phyloP scores from a whole-genome alignment of 306 rosid species.

The Lablab purpureus region DNA sequence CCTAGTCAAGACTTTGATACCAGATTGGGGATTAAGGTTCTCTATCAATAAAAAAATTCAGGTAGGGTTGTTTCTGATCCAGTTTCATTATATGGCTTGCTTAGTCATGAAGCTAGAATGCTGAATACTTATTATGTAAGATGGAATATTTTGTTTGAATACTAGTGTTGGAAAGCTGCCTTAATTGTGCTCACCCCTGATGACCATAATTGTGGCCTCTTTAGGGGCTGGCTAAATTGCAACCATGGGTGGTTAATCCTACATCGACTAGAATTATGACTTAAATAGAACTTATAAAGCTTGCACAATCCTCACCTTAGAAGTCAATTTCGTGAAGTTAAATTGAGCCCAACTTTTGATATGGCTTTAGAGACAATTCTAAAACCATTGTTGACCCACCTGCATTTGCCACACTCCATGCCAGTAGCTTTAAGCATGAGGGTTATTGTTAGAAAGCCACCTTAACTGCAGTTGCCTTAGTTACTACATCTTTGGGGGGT shows the following conservation, averaged over 20 bases:
- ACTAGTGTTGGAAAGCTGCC: background rate
- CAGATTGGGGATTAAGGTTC: background rate
- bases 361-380: background rate
- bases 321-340: background rate
- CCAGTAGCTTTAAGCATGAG: background rate
- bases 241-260: background rate
- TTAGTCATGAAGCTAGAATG: background rate
- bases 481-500: background rate
- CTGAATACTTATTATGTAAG: background rate
- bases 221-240: background rate
- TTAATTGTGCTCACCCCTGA: background rate
- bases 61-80: background rate
- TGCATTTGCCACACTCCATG: background rate
- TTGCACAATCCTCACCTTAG: background rate
- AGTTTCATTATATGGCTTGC: background rate
- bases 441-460: background rate
- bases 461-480: background rate
- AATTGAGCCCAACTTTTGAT: background rate
- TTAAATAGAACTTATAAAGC: background rate
- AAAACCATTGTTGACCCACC: background rate
- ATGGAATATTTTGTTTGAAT: background rate
- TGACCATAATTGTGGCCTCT: background rate
- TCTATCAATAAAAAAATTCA: background rate
- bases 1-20: background rate
- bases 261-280: background rate